phyloP scores from a whole-genome alignment of 805 yeast genomes.

The Saccharomyces kudriavzevii region DNA sequence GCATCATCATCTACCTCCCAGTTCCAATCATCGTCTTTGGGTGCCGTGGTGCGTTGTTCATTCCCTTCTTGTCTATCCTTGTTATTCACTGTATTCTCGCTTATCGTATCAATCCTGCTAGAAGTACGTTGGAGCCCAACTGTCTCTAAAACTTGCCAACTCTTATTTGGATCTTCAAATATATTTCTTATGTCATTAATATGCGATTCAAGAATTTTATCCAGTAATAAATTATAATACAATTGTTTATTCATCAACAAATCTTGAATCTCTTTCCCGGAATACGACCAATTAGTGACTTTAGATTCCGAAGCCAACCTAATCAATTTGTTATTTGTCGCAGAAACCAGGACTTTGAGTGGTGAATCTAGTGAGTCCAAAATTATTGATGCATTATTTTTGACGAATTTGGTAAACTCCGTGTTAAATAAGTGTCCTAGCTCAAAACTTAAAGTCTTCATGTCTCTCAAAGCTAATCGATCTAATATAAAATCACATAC shows the following conservation, averaged over 20 bases:
- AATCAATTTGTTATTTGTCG: slow-evolving; percentile 8
- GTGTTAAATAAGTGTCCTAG: slow-evolving; percentile 16
- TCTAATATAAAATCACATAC: slow-evolving; percentile 6
- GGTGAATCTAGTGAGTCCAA: slow-evolving; percentile 5
- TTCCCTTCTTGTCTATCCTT: not conserved
- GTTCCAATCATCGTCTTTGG: not conserved
- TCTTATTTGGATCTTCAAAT: slow-evolving; percentile 6
- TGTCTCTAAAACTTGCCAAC: slow-evolving; percentile 4
- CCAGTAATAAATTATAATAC: slow-evolving; percentile 19
- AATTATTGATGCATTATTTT: slow-evolving; percentile 15
- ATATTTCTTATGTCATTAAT: slow-evolving; percentile 11
- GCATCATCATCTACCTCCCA: not conserved
- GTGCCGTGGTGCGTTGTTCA: not conserved
- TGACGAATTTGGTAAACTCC: slow-evolving; percentile 21
- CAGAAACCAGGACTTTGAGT: slow-evolving; percentile 5
- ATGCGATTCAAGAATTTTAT: slow-evolving; percentile 17
- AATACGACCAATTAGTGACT: slow-evolving; percentile 11
- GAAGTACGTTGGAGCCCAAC: not conserved
- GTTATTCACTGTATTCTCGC: not conserved
- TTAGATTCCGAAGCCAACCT: slow-evolving; percentile 6
- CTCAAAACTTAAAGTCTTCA: not conserved
- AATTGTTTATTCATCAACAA: slow-evolving; percentile 18
- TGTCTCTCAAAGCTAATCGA: not conserved
- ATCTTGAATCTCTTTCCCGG: slow-evolving; percentile 11
- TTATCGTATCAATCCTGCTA: not conserved